Evolutionary conservation across 2,329 filamentous ascomycete species (phyloP), one percentile per base, ranked within the genome.

Genomic region (Fulvia fulva): DNA sequence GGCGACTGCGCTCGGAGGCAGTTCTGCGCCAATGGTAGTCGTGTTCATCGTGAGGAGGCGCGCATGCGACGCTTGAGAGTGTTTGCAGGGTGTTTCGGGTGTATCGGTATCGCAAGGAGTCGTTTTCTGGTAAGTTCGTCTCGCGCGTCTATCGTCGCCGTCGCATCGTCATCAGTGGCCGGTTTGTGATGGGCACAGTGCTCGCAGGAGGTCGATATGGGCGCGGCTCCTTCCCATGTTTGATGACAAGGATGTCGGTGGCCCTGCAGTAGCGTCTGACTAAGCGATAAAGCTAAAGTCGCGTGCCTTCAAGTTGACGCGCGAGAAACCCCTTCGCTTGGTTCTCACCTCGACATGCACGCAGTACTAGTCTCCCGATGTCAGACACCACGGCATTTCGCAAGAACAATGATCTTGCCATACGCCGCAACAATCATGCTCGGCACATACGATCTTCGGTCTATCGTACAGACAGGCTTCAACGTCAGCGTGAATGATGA

Each of bases 1-100:
- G 69, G 80, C 80, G 61, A 81, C 72, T 59, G 83, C 75, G 65
- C 80, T 76, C 64, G 70, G 82, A 78, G 60, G 80, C 75, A 72
- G 84, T 80, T 70, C 83, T 77, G 64, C 82, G 85, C 84, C 63
- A 59, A 75, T 68, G n/a, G 66, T 55, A 44, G 55, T 62, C 28
- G 64, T 55, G 57, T 63, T 61, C 61, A 65, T 66, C 30, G 52
- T 57, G 55, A 14, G 45, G 37, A 30, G 43, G 44, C 16, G 25
- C 16, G 22, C 45, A 51, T 4, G 9, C 45, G 45, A 6, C 14
- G 30, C n/a, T n/a, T n/a, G 44, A 44, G 26, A 22, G 49, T 46
- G n/a, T 9, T 5, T 19, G 11, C n/a, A 25, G 49, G 49, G 23
- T n/a, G 23, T 8, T 34, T 9, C n/a, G n/a, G 30, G 30, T 34